These are phyloP conservation scores for Candida mesenterica DNA, from an alignment of 1,139 yeast species.

Conservation along the genomic window DNA sequence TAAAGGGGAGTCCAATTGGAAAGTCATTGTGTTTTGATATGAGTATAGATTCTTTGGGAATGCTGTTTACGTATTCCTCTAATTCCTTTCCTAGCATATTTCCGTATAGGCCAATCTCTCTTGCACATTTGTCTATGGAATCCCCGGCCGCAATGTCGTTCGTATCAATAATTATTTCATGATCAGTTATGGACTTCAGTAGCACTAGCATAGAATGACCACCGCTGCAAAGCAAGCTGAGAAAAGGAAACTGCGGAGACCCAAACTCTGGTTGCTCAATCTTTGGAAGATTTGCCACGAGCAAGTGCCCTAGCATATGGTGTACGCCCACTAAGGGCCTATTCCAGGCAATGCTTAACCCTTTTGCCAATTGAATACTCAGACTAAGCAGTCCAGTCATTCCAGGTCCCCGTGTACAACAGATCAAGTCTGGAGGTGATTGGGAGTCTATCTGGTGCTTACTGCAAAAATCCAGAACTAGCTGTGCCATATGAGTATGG, in stretches of 20 bases:
- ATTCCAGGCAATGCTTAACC: slow-evolving; percentile 73
- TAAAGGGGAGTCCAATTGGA: slow-evolving; percentile 33
- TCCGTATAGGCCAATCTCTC: slow-evolving; percentile 77
- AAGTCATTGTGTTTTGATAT: slow-evolving; percentile 24
- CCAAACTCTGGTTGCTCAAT: slow-evolving; percentile 19
- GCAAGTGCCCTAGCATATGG: slow-evolving; percentile 92
- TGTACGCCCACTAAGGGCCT: slow-evolving; percentile 84
- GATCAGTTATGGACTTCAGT: slow-evolving; percentile 59
- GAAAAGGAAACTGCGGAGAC: slow-evolving; percentile 68
- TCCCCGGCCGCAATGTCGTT: slow-evolving; percentile 93
- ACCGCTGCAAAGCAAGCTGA: slow-evolving; percentile 83
- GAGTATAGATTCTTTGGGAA: slow-evolving; percentile 18
- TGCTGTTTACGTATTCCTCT: slow-evolving; percentile 52
- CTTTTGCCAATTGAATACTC: slow-evolving; percentile 83
- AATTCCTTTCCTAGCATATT: slow-evolving; percentile 84
- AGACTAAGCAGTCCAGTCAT: slow-evolving; percentile 88
- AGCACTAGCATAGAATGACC: slow-evolving; percentile 92
- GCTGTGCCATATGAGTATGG: slow-evolving; percentile 50
- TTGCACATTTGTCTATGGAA: slow-evolving; percentile 87
- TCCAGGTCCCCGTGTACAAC: slow-evolving; percentile 97
- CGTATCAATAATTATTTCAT: slow-evolving; percentile 72
- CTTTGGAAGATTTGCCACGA: slow-evolving; percentile 59
- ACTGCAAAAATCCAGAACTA: slow-evolving; percentile 27
- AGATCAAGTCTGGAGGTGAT: slow-evolving; percentile 66
- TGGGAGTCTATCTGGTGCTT: slow-evolving; percentile 23